A percentile compares a stretch with the other conserved stretches of the same genome.
phyloP scores from a whole-genome alignment of 169 alveolate genomes.

The Prorocentrum cordatum region DNA sequence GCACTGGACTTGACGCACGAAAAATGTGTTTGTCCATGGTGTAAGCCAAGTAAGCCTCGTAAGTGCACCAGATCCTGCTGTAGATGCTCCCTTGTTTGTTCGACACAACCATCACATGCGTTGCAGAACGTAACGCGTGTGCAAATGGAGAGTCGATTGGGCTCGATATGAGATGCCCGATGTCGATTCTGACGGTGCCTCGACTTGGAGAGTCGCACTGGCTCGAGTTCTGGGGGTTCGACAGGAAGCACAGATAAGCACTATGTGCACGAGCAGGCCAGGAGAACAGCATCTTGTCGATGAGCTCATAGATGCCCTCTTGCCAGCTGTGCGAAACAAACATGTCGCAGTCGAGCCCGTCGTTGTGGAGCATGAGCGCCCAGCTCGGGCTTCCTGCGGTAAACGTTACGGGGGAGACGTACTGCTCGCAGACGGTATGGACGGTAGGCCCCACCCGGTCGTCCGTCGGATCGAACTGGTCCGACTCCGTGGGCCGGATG shows the following conservation, averaged over 20 bases:
- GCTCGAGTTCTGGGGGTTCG: conserved; percentile 2
- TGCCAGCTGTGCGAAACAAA: conserved; percentile 7
- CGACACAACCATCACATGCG: not conserved
- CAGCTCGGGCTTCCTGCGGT: conserved; percentile 8
- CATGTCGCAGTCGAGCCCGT: not conserved
- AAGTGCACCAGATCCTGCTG: conserved; percentile 6
- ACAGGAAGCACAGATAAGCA: conserved; percentile 6
- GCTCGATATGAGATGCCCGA: not conserved
- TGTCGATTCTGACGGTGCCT: too few relatives aligned
- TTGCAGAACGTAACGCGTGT: not conserved
- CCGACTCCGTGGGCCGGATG: too few relatives aligned
- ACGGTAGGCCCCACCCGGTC: too few relatives aligned
- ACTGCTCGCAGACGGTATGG: too few relatives aligned
- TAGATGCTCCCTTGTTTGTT: not conserved
- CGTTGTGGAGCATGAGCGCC: conserved; percentile 6
- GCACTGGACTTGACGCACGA: too few relatives aligned
- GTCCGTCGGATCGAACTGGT: too few relatives aligned
- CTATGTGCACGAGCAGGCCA: not conserved
- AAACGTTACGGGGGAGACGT: too few relatives aligned
- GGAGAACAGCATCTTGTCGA: not conserved
- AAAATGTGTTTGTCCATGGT: not conserved
- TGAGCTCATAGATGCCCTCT: conserved; percentile 5
- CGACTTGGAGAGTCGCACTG: too few relatives aligned
- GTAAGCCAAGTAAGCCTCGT: not conserved
- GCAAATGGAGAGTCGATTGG: not conserved